Conservation (phyloP, 2,329 filamentous ascomycete genomes). For the Epichloe uncinata region DNA sequence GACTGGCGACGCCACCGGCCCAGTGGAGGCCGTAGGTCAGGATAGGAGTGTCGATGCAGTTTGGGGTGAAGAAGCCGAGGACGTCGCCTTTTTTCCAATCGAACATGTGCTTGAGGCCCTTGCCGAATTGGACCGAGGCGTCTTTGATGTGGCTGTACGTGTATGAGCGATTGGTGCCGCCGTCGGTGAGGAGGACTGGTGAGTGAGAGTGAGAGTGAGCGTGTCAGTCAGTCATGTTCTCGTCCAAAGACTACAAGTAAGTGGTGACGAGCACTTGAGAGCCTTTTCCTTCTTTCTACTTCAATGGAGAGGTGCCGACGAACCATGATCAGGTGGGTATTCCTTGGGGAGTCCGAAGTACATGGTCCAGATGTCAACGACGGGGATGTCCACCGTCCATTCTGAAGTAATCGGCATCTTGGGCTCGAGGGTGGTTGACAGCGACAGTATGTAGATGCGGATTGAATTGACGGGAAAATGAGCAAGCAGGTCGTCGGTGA, state of each 20-base stretch:
- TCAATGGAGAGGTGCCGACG: constrained; percentile 8
- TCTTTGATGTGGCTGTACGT: constrained; percentile 55
- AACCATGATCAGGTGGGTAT: constrained; percentile 65
- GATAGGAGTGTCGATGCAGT: constrained; percentile 70
- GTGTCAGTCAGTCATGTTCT: neutral
- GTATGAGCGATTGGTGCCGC: constrained; percentile 53
- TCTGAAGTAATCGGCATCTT: constrained; percentile 58
- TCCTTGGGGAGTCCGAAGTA: constrained; percentile 57
- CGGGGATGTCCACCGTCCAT: constrained; percentile 57
- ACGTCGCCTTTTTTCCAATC: constrained; percentile 76
- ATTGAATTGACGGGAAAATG: neutral
- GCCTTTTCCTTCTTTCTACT: neutral
- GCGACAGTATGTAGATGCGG: neutral
- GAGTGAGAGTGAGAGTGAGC: neutral
- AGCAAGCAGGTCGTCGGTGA: neutral
- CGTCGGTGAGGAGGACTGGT: constrained; percentile 68
- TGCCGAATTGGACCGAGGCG: constrained; percentile 62
- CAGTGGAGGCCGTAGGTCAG: constrained; percentile 69
- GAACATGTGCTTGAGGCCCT: constrained; percentile 60
- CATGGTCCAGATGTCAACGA: constrained; percentile 65
- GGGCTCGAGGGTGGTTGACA: neutral
- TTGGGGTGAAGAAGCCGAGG: constrained; percentile 70
- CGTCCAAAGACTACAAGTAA: neutral
- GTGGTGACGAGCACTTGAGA: neutral
- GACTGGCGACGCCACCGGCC: constrained; percentile 71